Evolutionary conservation across 768 basidiomycete genomes (phyloP), one percentile per base, ranked within the genome.

Genomic region (Russula vinacea): DNA sequence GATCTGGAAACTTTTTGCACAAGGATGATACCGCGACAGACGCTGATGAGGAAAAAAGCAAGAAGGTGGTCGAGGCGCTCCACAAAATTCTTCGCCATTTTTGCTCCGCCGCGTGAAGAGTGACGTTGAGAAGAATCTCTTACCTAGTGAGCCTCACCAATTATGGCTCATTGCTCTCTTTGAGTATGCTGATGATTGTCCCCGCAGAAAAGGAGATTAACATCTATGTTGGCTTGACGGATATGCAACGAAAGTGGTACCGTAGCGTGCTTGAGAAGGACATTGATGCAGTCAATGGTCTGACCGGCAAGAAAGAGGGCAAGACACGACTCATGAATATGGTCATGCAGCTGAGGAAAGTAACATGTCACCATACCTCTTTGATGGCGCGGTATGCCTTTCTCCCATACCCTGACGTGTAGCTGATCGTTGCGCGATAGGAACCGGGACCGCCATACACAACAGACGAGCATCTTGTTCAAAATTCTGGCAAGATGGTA

Each of bases 181-280:
- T 68, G 40, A 22, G 4, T 58, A 19, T 50, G 24, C 62, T 61
- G 24, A 71, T 56, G 4, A 22, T 35, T 24, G 13, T 45, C 3
- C 51, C 50, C 29, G 56, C 69, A 92, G 90, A 98, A 78, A 98
- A 98, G 78, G 97, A 98, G 72, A 94, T 98, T 74, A 99, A 98
- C 71, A 93, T 98, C 50, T 99, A 98, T 63, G 90, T 99, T 56
- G 95, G 95, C 56, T 83, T 98, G 64, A 90, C 94, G 8, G 94
- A 97, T 26, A 94, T 99, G 93, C 97, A 99, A 73, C 79, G 94
- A 33, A 98, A 95, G 73, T 98, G 96, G 97, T 98, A 99, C 75
- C 88, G 93, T 35, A 91, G 87, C 2, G 89, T 99, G 8, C 76
- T 98, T 62, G 94, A 98, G 77, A 98, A 98, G 77, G 96, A 98